phyloP scores from a whole-genome alignment of 2,329 filamentous ascomycete species.

The Aspergillus sp. region DNA sequence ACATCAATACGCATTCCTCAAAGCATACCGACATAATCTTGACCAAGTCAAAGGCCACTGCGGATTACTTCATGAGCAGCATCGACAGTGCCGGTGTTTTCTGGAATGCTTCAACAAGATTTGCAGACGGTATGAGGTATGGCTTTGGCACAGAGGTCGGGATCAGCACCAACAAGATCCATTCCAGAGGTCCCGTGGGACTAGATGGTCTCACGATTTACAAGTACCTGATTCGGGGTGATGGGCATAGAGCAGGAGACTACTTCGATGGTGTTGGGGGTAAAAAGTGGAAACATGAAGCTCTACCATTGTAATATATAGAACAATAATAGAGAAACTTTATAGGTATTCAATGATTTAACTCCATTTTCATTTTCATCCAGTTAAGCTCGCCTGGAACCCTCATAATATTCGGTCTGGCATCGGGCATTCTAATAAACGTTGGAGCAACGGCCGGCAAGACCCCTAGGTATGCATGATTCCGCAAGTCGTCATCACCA shows the following conservation, averaged over 20 bases:
- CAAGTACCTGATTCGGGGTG: conserved; percentile 87
- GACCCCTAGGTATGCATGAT: neutral
- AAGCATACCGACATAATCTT: conserved; percentile 94
- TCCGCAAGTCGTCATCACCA: neutral
- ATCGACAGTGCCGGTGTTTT: conserved; percentile 92
- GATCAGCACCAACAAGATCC: conserved; percentile 98
- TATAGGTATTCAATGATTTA: conserved; percentile 7
- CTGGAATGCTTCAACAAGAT: conserved; percentile 93
- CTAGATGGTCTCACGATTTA: conserved; percentile 95
- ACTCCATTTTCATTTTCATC: conserved; percentile 21
- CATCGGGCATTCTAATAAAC: neutral
- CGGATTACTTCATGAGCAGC: conserved; percentile 78
- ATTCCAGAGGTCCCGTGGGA: conserved; percentile 88
- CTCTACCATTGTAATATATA: conserved; percentile 36
- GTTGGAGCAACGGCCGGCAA: neutral
- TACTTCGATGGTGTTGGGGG: conserved; percentile 62
- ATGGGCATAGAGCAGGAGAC: conserved; percentile 76
- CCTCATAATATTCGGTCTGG: conserved; percentile 1
- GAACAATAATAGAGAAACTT: neutral
- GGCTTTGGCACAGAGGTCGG: conserved; percentile 98
- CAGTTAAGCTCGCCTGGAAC: conserved; percentile 15
- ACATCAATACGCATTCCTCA: conserved; percentile 91
- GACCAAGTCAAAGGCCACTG: conserved; percentile 66
- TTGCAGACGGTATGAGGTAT: conserved; percentile 95
- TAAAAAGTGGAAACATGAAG: conserved; percentile 59